Evolutionary conservation across 768 basidiomycete genomes (phyloP), one percentile per base, ranked within the genome.

Genomic region (Tulasnella sp.): DNA sequence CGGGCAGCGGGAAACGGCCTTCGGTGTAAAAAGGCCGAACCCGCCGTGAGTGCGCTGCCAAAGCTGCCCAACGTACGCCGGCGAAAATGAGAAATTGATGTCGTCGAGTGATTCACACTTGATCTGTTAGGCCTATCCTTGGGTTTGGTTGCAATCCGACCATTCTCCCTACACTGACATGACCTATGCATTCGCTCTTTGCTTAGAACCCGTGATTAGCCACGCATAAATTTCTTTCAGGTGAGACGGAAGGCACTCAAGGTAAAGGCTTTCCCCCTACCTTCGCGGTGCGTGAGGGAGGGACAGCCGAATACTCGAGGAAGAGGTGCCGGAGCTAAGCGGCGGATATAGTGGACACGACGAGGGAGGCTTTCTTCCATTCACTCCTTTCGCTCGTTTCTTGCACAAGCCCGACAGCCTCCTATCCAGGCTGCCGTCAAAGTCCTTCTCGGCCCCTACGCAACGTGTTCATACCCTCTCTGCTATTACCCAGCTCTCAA

Each of bases 401-500:
- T 64, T 64, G 58, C 58, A 64, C 58, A 64, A 64, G 58, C 58
- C 58, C 58, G 58, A 64, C 58, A 64, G 58, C 31, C 58, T 64
- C 58, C 58, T 64, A 64, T 64, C 58, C 58, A 64, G 58, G 58
- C 58, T 64, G 58, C 58, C 58, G 58, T 64, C 58, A 64, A 64
- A 64, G 25, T 25, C 58, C 58, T 64, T 64, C 58, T 64, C 12
- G 31, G 58, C 58, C 58, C 58, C 58, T 64, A 31, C 58, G 58
- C 58, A 64, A 64, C 58, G 58, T 64, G 58, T 64, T 64, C 58
- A 31, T 31, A 64, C 4, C n/a, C n/a, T 64, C 58, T 25, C 25
- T 64, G 31, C 58, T 15, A 31, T 29, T 31, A 64, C n/a, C 58
- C 58, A 64, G 58, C 8, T 12, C 31, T 64, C 58, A 64, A 64